Conservation (phyloP, 148 eudicot genomes). For the Dysphania ambrosioides region DNA sequence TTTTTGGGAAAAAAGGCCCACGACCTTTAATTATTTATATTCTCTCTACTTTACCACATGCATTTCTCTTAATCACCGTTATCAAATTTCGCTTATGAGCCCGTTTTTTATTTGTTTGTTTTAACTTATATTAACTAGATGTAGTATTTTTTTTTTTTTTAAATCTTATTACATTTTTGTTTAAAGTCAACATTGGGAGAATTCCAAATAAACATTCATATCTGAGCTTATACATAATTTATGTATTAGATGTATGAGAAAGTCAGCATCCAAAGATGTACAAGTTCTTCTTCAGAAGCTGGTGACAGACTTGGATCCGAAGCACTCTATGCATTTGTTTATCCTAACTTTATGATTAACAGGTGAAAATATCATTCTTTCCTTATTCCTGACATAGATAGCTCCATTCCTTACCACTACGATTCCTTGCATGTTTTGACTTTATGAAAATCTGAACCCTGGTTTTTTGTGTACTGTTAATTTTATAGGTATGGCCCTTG, state of each 20-base stretch:
- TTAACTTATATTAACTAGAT: no score
- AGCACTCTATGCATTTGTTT: slow-evolving; percentile 81
- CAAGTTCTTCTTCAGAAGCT: slow-evolving; percentile 32
- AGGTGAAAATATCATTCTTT: slow-evolving; percentile 33
- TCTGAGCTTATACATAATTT: slow-evolving; percentile 3
- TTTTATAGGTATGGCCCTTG: slow-evolving; percentile 85
- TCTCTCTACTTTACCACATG: no score
- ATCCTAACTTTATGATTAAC: slow-evolving; percentile 94
- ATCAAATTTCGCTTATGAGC: no score
- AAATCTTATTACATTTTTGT: not conserved
- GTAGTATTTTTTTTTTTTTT: no score
- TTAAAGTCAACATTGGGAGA: not conserved
- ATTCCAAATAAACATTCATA: not conserved
- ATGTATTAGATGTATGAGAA: slow-evolving; percentile 68
- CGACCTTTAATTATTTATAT: no score
- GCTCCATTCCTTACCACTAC: not conserved
- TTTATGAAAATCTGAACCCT: not conserved
- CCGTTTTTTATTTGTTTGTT: no score
- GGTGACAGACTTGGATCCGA: slow-evolving; percentile 67
- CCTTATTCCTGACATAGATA: not conserved
- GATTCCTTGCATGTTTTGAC: not conserved
- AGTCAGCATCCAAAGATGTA: slow-evolving; percentile 83
- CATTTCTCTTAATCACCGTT: no score
- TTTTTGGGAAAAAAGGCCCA: no score
- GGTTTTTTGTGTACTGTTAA: not conserved